phyloP scores from a whole-genome alignment of 2,329 filamentous ascomycete species.

The Aspergillus oerlinghausenensis region DNA sequence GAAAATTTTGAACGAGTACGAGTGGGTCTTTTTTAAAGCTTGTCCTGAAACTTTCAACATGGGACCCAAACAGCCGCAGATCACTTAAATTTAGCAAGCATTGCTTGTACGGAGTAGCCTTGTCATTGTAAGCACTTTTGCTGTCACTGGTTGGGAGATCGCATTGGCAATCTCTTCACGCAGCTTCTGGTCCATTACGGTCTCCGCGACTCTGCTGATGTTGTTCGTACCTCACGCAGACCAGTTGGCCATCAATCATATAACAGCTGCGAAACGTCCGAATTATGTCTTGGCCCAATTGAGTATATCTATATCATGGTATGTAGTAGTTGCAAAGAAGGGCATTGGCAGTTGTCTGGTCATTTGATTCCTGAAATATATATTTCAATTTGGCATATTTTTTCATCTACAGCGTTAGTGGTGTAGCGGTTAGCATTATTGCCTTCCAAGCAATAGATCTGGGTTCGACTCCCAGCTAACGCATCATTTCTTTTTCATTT shows the following conservation, averaged over 20 bases:
- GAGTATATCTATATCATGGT: not conserved
- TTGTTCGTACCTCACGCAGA: not conserved
- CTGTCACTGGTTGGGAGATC: not conserved
- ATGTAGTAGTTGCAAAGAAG: too few relatives aligned
- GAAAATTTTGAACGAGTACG: conserved; percentile 29
- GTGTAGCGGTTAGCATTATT: not conserved
- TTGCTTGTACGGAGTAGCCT: not conserved
- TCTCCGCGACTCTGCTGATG: not conserved
- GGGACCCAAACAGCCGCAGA: not conserved
- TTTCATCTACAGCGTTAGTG: not conserved
- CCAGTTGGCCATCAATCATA: not conserved
- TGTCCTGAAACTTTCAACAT: not conserved
- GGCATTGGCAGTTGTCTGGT: too few relatives aligned
- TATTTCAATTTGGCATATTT: too few relatives aligned
- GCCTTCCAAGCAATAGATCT: conserved; percentile 4
- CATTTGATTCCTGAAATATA: too few relatives aligned
- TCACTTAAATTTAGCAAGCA: not conserved
- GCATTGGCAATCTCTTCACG: not conserved
- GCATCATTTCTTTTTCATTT: not conserved
- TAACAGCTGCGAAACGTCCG: not conserved
- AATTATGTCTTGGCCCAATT: not conserved
- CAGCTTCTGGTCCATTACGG: not conserved
- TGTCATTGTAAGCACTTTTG: not conserved
- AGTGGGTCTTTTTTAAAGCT: conserved; percentile 2
- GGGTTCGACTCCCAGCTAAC: conserved; percentile 4